Percentiles rank a stretch among this genome's conserved stretches.
These are phyloP conservation scores for Eucalyptus regnans DNA, from an alignment of 345 rosid species.

Conservation along the genomic window DNA sequence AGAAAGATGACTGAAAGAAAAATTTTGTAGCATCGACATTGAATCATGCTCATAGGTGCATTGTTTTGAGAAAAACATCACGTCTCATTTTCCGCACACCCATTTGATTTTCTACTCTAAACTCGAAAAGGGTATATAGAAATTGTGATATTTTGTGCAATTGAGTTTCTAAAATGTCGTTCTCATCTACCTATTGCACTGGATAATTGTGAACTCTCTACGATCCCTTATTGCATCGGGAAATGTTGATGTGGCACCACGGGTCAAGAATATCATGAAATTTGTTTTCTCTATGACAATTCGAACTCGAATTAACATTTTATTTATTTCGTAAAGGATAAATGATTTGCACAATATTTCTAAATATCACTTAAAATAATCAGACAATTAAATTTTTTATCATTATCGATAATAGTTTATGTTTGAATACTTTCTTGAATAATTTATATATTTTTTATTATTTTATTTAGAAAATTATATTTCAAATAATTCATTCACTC, in stretches of 20 bases:
- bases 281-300: background rate
- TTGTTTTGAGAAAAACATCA: background rate
- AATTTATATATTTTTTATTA: too few relatives aligned
- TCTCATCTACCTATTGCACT: background rate
- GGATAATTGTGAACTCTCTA: background rate
- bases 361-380: too few relatives aligned
- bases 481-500: accelerated
- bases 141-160: background rate
- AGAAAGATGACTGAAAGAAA: accelerated
- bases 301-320: accelerated
- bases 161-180: background rate
- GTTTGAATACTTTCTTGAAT: too few relatives aligned
- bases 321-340: too few relatives aligned
- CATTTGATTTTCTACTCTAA: accelerated
- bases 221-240: background rate
- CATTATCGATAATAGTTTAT: accelerated
- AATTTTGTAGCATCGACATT: background rate
- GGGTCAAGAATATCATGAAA: accelerated
- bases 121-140: background rate
- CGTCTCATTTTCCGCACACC: too few relatives aligned
- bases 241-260: background rate
- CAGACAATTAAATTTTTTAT: accelerated
- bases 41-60: too few relatives aligned
- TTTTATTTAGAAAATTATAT: too few relatives aligned
- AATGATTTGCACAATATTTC: too few relatives aligned